phyloP scores from a whole-genome alignment of 2,329 filamentous ascomycete genomes.

The Beauveria rudraprayagi region DNA sequence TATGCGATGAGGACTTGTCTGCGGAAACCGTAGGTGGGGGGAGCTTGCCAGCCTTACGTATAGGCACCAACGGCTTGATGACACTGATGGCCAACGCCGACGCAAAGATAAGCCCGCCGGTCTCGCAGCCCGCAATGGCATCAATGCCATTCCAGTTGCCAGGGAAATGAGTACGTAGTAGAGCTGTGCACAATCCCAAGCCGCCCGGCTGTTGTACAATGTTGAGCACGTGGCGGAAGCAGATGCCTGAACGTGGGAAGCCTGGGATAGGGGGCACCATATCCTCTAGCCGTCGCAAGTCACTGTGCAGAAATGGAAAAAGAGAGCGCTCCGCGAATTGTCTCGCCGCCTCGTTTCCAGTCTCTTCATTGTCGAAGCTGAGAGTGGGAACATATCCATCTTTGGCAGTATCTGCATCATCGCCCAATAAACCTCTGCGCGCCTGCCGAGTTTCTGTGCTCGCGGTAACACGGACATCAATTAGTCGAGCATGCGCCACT shows the following conservation, averaged over 20 bases:
- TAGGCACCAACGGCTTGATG: conserved; percentile 36
- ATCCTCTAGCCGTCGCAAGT: conserved; percentile 35
- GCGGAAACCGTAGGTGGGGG: conserved; percentile 47
- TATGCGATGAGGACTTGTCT: conserved; percentile 40
- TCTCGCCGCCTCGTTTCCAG: conserved; percentile 28
- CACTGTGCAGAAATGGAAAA: conserved; percentile 20
- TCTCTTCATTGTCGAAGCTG: conserved; percentile 42
- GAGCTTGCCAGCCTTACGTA: conserved; percentile 51
- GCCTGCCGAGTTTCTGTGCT: background rate
- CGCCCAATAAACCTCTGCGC: background rate
- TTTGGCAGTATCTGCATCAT: background rate
- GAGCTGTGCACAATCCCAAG: conserved; percentile 39
- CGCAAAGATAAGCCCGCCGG: conserved; percentile 49
- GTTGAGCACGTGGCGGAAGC: conserved; percentile 51
- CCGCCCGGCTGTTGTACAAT: conserved; percentile 45
- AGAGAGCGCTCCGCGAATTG: conserved; percentile 7
- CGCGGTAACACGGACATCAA: conserved; percentile 36
- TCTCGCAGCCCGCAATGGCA: conserved; percentile 45
- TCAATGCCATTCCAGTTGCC: conserved; percentile 39
- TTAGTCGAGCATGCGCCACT: conserved; percentile 40
- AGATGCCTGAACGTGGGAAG: conserved; percentile 43
- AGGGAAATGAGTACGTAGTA: conserved; percentile 38
- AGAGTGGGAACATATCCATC: background rate
- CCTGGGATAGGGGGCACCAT: conserved; percentile 42
- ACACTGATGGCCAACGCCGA: conserved; percentile 37